Conservation (phyloP, 2,329 filamentous ascomycete genomes). For the Aspergillus pseudonomiae region DNA sequence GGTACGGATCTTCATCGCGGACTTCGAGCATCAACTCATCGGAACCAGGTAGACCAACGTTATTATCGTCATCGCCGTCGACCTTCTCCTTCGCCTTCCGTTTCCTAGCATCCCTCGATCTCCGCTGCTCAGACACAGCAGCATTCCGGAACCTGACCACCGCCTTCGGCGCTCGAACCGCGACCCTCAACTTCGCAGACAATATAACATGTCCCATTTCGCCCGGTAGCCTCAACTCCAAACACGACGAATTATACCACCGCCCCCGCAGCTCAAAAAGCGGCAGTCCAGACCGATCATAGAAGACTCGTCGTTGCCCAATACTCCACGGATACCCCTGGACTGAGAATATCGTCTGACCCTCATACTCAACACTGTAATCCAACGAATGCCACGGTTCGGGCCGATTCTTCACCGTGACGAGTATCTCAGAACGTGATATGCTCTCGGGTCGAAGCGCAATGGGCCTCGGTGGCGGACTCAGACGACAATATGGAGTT, state of each 20-base stretch:
- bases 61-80: neutral
- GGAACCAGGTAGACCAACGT: neutral
- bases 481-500: neutral
- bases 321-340: conserved; percentile 20
- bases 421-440: conserved; percentile 8
- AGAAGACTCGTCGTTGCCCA: conserved; percentile 18
- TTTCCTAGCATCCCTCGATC: neutral
- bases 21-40: conserved; percentile 17
- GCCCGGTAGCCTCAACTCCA: conserved; percentile 19
- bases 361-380: conserved; percentile 16
- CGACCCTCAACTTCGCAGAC: conserved; percentile 19
- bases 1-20: conserved; percentile 15
- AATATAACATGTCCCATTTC: conserved; percentile 11
- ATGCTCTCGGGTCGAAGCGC: conserved; percentile 20
- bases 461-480: conserved; percentile 13
- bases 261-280: conserved; percentile 21
- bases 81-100: neutral
- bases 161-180: conserved; percentile 15
- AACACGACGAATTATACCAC: conserved; percentile 20
- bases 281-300: conserved; percentile 19
- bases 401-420: conserved; percentile 17
- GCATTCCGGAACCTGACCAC: conserved; percentile 19
- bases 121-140: neutral
- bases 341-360: conserved; percentile 15
- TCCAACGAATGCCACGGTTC: conserved; percentile 25